A percentile compares a stretch with the other conserved stretches of the same genome.
phyloP scores from a whole-genome alignment of 1,139 yeast genomes.

The Pichia sp. region DNA sequence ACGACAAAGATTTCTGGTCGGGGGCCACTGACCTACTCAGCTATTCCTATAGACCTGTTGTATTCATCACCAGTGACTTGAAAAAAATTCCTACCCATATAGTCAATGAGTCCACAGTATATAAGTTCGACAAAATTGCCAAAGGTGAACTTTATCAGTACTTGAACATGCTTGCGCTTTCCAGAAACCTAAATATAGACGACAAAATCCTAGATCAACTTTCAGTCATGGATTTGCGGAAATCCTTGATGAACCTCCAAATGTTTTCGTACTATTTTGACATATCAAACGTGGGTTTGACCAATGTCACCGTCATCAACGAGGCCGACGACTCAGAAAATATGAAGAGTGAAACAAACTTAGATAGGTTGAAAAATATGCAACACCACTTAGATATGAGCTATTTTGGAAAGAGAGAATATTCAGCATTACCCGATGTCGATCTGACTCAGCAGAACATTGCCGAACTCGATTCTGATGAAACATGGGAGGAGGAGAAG shows the following conservation, averaged over 20 bases:
- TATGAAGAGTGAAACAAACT: background rate
- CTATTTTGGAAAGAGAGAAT: background rate
- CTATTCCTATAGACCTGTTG: slow-evolving; percentile 72
- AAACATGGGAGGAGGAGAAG: background rate
- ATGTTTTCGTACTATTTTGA: slow-evolving; percentile 25
- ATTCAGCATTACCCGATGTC: no score
- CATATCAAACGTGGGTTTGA: slow-evolving; percentile 19
- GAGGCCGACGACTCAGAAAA: background rate
- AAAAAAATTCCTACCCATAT: slow-evolving; percentile 52
- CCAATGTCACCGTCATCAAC: slow-evolving; percentile 12
- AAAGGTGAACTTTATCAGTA: slow-evolving; percentile 19
- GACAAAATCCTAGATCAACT: slow-evolving; percentile 19
- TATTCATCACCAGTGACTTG: slow-evolving; percentile 65
- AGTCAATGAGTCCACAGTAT: slow-evolving; percentile 36
- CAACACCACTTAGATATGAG: slow-evolving; percentile 5
- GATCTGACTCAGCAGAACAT: no score
- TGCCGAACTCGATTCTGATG: no score
- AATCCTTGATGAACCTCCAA: slow-evolving; percentile 30
- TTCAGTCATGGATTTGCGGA: slow-evolving; percentile 24
- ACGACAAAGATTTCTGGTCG: slow-evolving; percentile 75
- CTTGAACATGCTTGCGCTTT: slow-evolving; percentile 27
- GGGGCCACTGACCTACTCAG: slow-evolving; percentile 61
- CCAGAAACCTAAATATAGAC: slow-evolving; percentile 26
- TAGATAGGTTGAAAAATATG: background rate
- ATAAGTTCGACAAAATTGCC: slow-evolving; percentile 19